Evolutionary conservation across 2,329 filamentous ascomycete genomes (phyloP).

Genomic region (Pseudovirgaria hyperparasitica): DNA sequence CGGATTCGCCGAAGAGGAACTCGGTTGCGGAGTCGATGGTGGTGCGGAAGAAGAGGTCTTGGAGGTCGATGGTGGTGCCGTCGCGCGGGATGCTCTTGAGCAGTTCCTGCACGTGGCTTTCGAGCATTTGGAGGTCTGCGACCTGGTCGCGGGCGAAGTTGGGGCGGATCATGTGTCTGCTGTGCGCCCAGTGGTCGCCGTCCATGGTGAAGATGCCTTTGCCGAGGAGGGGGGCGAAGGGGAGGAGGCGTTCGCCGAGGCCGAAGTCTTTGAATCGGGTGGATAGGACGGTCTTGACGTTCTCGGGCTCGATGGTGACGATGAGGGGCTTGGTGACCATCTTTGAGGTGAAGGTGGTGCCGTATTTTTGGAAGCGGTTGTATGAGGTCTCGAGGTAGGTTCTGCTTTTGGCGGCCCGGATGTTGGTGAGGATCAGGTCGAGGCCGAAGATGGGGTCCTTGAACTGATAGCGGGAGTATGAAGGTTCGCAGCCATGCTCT

Average conservation of each 20-base stretch:
- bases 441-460: conserved; percentile 43
- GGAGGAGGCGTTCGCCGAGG: conserved; percentile 20
- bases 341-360: conserved; percentile 28
- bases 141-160: conserved; percentile 42
- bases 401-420: conserved; percentile 23
- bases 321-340: conserved; percentile 21
- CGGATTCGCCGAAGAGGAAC: conserved; percentile 35
- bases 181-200: conserved; percentile 27
- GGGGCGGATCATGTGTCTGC: conserved; percentile 37
- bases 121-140: conserved; percentile 43
- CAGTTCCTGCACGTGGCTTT: conserved; percentile 45
- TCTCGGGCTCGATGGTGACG: conserved; percentile 34
- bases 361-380: conserved; percentile 17
- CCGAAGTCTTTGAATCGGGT: conserved; percentile 35
- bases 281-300: conserved; percentile 33
- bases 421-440: conserved; percentile 32
- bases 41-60: conserved; percentile 33
- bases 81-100: conserved; percentile 47
- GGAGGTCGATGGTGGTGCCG: conserved; percentile 25
- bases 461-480: conserved; percentile 32
- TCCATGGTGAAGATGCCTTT: conserved; percentile 35
- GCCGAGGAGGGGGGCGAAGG: conserved; percentile 30
- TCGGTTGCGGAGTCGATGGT: conserved; percentile 39
- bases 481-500: conserved; percentile 35
- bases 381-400: conserved; percentile 15